Base-by-base conservation (phyloP, 176 grass and related monocot genomes). In the Musa itinerans region DNA sequence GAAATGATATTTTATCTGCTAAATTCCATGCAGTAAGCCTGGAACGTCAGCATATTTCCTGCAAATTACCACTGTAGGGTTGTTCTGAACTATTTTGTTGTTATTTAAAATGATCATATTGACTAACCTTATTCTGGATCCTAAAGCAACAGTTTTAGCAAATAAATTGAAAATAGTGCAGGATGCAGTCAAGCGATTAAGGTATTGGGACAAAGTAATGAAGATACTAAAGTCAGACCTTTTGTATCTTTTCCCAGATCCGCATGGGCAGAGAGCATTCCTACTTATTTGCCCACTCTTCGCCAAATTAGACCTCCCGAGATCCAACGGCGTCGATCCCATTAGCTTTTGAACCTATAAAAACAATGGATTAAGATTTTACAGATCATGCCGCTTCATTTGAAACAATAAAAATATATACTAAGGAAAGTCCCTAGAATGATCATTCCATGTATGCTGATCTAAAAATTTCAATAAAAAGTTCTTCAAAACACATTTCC, bases 221-320 rank as follows among this genome's bases (percentile, higher is more conserved):
- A 77, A 0, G 10, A 10, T 50, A 17, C 6, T n/a, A 50, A 70
- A 55, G 15, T 53, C 59, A 69, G 59, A 97, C 95, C 84, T 93
- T 86, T 98, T 98, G 80, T 99, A 99, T 87, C 86, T 78, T 86
- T 94, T 99, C 78, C 82, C 78, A 61, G 95, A 94, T 54, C 83
- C 78, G 62, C 95, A 99, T 62, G 95, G 95, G 75, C 90, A 99
- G 34, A 86, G 53, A 74, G 90, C 78, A 74, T 94, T 99, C 81
- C 95, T 86, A 81, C 90, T 94, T 79, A 94, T 91, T 68, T 93
- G 82, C 66, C 95, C 90, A 53, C 54, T 89, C 82, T 99, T 99
- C 80, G 80, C 86, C 69, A 98, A 71, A 78, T 94, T 91, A 49
- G 80, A 66, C 53, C 55, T 80, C 56, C 84, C 88, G 27, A 89